phyloP scores from a whole-genome alignment of 2,329 filamentous ascomycete genomes.

The Pestalotiopsis sp. region DNA sequence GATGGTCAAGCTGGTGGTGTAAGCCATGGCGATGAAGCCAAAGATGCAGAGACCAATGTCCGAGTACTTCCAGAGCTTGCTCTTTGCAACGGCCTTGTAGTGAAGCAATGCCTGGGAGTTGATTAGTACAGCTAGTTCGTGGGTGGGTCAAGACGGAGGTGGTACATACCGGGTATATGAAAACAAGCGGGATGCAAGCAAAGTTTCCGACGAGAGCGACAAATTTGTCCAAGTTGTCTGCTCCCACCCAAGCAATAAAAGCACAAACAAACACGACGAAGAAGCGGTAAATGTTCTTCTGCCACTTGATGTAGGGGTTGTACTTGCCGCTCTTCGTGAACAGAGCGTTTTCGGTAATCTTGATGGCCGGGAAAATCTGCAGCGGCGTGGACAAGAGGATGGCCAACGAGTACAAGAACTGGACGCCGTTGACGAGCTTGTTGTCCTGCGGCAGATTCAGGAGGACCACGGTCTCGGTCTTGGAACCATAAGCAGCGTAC shows the following conservation, averaged over 20 bases:
- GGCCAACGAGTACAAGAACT: conserved; percentile 97
- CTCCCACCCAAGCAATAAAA: conserved; percentile 86
- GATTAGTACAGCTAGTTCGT: conserved; percentile 30
- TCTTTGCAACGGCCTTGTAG: conserved; percentile 75
- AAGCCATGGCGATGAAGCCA: conserved; percentile 83
- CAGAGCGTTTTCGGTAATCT: conserved; percentile 91
- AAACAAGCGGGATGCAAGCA: conserved; percentile 94
- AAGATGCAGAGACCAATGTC: conserved; percentile 80
- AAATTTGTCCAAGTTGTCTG: conserved; percentile 94
- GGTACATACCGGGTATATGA: conserved; percentile 88
- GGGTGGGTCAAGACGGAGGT: background rate
- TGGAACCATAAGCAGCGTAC: conserved; percentile 92
- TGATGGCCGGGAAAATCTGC: conserved; percentile 96
- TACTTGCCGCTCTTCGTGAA: conserved; percentile 96
- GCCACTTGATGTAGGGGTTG: conserved; percentile 98
- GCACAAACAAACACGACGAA: conserved; percentile 86
- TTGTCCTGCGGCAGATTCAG: conserved; percentile 95
- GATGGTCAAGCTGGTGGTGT: conserved; percentile 85
- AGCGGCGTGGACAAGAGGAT: conserved; percentile 93
- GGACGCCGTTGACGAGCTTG: conserved; percentile 92
- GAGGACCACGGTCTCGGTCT: conserved; percentile 94
- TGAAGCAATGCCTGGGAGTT: conserved; percentile 80
- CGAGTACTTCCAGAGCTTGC: conserved; percentile 62
- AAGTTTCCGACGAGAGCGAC: conserved; percentile 96
- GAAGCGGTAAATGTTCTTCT: conserved; percentile 97